phyloP scores from a whole-genome alignment of 768 basidiomycete genomes.

The Punctularia strigosozonata region DNA sequence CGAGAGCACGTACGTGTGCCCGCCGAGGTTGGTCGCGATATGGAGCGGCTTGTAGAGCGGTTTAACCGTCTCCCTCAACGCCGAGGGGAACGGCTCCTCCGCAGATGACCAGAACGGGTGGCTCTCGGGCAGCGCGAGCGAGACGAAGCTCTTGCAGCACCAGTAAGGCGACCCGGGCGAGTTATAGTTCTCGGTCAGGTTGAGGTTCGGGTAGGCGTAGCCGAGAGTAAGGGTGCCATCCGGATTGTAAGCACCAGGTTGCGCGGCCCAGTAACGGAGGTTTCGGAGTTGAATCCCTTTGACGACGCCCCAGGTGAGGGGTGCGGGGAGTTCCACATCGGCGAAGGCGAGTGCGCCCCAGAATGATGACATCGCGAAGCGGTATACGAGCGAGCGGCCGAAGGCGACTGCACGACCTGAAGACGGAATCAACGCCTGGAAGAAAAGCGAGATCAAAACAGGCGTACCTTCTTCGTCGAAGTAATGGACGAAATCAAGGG shows the following conservation, averaged over 20 bases:
- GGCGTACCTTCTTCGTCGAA: constrained; percentile 57
- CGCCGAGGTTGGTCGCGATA: constrained; percentile 49
- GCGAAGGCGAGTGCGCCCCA: constrained; percentile 69
- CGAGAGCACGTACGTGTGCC: constrained; percentile 61
- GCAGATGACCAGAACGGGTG: constrained; percentile 63
- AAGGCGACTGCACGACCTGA: constrained; percentile 65
- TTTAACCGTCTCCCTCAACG: constrained; percentile 33
- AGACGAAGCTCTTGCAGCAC: constrained; percentile 69
- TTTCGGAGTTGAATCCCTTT: constrained; percentile 67
- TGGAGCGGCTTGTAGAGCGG: constrained; percentile 53
- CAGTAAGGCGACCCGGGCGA: constrained; percentile 71
- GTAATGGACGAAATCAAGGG: constrained; percentile 62
- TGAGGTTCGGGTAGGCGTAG: constrained; percentile 58
- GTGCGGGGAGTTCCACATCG: constrained; percentile 54
- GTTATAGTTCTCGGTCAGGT: constrained; percentile 74
- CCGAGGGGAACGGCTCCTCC: constrained; percentile 54
- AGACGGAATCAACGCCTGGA: constrained; percentile 1
- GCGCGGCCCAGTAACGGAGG: constrained; percentile 58
- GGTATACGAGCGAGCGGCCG: constrained; percentile 64
- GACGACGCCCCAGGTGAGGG: constrained; percentile 62
- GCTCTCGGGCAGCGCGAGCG: constrained; percentile 47
- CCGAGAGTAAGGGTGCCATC: constrained; percentile 68
- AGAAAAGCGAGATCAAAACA: not conserved
- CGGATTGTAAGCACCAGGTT: constrained; percentile 45
- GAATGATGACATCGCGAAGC: constrained; percentile 75